phyloP scores from a whole-genome alignment of 1,284 basidiomycete species.

The Rhodotorula glutinis region DNA sequence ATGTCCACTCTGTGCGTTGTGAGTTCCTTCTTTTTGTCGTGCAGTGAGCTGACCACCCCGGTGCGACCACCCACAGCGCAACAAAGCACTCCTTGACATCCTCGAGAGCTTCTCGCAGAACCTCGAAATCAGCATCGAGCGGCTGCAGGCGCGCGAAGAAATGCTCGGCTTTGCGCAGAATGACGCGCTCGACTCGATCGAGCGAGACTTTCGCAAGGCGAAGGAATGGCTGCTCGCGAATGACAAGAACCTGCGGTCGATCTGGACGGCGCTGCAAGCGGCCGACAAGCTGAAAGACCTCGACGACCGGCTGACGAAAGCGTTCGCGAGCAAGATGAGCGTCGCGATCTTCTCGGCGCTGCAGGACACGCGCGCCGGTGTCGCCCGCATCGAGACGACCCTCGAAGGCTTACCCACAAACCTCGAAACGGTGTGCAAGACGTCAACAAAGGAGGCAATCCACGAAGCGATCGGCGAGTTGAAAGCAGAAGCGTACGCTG shows the following conservation, averaged over 20 bases:
- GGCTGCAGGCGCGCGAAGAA: constrained; percentile 25
- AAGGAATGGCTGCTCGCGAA: constrained; percentile 24
- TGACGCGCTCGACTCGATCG: constrained; percentile 20
- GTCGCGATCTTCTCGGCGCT: constrained; percentile 39
- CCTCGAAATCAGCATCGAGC: constrained; percentile 29
- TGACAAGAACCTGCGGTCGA: constrained; percentile 23
- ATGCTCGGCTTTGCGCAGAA: constrained; percentile 20
- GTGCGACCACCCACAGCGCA: constrained; percentile 5
- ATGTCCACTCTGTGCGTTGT: constrained; percentile 1
- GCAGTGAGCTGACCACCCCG: too few species aligned
- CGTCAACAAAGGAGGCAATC: constrained; percentile 24
- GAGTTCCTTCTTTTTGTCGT: too few species aligned
- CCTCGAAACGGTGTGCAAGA: constrained; percentile 21
- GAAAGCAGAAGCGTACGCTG: constrained; percentile 32
- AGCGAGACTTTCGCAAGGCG: constrained; percentile 31
- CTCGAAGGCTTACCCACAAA: constrained; percentile 27
- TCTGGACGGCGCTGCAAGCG: constrained; percentile 34
- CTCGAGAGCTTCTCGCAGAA: constrained; percentile 32
- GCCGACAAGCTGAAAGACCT: constrained; percentile 40
- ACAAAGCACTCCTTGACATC: constrained; percentile 34
- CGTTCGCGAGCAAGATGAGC: constrained; percentile 40
- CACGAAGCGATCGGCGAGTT: constrained; percentile 33
- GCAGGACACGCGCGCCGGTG: constrained; percentile 37
- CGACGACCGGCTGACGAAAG: constrained; percentile 29
- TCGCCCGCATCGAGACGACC: constrained; percentile 32